Evolutionary conservation across 768 basidiomycete genomes (phyloP).

Genomic region (Gloeostereum incarnatum): DNA sequence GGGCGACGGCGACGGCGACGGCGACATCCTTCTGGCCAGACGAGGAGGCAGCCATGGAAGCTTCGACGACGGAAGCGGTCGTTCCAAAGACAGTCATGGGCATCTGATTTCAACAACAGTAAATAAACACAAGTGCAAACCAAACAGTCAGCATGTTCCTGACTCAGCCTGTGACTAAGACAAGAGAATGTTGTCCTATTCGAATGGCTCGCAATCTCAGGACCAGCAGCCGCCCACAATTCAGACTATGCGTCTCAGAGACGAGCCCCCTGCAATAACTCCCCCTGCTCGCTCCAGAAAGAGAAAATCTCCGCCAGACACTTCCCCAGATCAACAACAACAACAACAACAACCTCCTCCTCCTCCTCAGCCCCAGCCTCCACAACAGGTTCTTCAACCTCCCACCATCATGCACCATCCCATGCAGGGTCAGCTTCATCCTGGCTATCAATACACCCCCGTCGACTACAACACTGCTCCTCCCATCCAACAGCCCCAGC

Average conservation of each 20-base stretch:
- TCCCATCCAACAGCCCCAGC: conserved; percentile 17
- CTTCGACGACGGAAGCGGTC: too few relatives aligned
- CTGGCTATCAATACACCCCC: conserved; percentile 38
- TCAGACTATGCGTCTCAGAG: conserved; percentile 46
- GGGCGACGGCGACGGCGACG: neutral
- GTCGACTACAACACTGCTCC: conserved; percentile 45
- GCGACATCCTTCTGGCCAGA: conserved; percentile 9
- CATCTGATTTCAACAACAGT: neutral
- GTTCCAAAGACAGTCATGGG: neutral
- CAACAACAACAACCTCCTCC: conserved; percentile 21
- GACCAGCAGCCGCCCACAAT: neutral
- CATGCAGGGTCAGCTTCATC: conserved; percentile 28
- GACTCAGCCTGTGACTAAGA: too few relatives aligned
- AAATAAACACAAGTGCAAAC: too few relatives aligned
- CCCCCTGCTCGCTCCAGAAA: conserved; percentile 46
- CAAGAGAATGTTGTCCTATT: too few relatives aligned
- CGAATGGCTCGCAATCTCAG: too few relatives aligned
- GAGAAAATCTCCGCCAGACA: conserved; percentile 55
- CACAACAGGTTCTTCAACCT: conserved; percentile 47
- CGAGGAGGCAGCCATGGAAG: too few relatives aligned
- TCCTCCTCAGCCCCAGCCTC: conserved; percentile 27
- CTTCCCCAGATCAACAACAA: conserved; percentile 16
- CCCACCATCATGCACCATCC: conserved; percentile 41
- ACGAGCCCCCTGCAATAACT: conserved; percentile 39
- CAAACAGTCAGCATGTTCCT: too few relatives aligned